These are phyloP conservation scores for Scheffersomyces lignicola DNA, from an alignment of 1,139 yeast genomes.

Conservation along the genomic window DNA sequence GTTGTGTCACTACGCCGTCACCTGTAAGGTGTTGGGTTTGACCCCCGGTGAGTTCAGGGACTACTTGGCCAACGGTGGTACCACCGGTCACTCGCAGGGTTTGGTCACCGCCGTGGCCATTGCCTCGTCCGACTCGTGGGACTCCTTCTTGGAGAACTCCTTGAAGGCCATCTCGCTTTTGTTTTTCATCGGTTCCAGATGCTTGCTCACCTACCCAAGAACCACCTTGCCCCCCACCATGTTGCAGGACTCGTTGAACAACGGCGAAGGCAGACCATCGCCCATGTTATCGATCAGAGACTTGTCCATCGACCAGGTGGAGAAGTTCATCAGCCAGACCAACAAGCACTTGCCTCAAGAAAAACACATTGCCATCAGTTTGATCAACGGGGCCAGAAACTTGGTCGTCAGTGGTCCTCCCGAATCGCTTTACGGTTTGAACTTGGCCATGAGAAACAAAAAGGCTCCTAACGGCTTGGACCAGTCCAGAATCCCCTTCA, in stretches of 20 bases:
- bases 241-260: conserved; percentile 87
- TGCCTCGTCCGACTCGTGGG: conserved; percentile 87
- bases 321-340: conserved; percentile 76
- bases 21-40: conserved; percentile 80
- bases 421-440: conserved; percentile 95
- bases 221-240: conserved; percentile 94
- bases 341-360: conserved; percentile 91
- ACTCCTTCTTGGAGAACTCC: conserved; percentile 68
- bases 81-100: conserved; percentile 99
- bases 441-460: conserved; percentile 85
- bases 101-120: conserved; percentile 90
- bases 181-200: conserved; percentile 92
- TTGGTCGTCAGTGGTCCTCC: conserved; percentile 98
- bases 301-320: conserved; percentile 76
- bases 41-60: conserved; percentile 87
- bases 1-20: conserved; percentile 86
- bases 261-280: conserved; percentile 95
- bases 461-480: conserved; percentile 94
- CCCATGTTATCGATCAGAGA: conserved; percentile 97
- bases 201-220: conserved; percentile 87
- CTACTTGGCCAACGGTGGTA: conserved; percentile 71
- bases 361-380: conserved; percentile 86
- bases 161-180: conserved; percentile 79
- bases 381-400: conserved; percentile 93
- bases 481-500: conserved; percentile 90